Percentiles rank a stretch among this genome's conserved stretches.
These are phyloP conservation scores for Chaetomium olivaceum DNA, from an alignment of 2,329 filamentous ascomycete species.

Conservation along the genomic window DNA sequence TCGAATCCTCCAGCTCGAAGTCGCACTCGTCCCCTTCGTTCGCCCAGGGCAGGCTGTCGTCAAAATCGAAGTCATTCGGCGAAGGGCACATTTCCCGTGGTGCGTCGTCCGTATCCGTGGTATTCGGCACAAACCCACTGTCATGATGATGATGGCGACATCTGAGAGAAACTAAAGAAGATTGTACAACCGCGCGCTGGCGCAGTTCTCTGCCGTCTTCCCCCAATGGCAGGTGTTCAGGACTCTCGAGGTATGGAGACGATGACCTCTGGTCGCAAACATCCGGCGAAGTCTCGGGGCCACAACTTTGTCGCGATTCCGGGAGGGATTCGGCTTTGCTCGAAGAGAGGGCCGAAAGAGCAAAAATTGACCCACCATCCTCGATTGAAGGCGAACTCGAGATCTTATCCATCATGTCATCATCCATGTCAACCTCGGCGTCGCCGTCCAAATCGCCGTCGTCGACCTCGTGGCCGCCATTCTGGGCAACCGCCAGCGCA, in stretches of 20 bases:
- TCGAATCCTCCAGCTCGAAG: neutral
- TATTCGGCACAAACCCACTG: conserved; percentile 47
- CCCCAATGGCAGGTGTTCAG: conserved; percentile 39
- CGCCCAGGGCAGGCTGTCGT: neutral
- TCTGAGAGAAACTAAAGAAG: conserved; percentile 24
- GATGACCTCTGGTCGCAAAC: conserved; percentile 42
- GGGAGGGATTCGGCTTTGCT: conserved; percentile 47
- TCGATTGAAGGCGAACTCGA: conserved; percentile 98
- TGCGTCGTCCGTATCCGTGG: conserved; percentile 25
- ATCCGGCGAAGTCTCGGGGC: conserved; percentile 37
- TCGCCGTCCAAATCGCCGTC: conserved; percentile 68
- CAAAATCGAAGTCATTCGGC: neutral
- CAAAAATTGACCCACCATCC: conserved; percentile 80
- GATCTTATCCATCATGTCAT: conserved; percentile 98
- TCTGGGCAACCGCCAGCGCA: conserved; percentile 60
- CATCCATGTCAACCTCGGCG: conserved; percentile 73
- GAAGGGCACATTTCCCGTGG: conserved; percentile 12
- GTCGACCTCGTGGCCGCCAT: conserved; percentile 55
- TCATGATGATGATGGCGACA: conserved; percentile 44
- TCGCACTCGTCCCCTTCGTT: neutral
- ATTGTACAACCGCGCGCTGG: conserved; percentile 38
- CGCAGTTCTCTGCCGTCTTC: conserved; percentile 29
- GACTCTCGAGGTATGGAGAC: conserved; percentile 46
- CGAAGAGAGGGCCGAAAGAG: conserved; percentile 45
- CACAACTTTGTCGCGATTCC: conserved; percentile 36